Conservation (phyloP, 208 protist species). For the Trichomonas vaginalis region DNA sequence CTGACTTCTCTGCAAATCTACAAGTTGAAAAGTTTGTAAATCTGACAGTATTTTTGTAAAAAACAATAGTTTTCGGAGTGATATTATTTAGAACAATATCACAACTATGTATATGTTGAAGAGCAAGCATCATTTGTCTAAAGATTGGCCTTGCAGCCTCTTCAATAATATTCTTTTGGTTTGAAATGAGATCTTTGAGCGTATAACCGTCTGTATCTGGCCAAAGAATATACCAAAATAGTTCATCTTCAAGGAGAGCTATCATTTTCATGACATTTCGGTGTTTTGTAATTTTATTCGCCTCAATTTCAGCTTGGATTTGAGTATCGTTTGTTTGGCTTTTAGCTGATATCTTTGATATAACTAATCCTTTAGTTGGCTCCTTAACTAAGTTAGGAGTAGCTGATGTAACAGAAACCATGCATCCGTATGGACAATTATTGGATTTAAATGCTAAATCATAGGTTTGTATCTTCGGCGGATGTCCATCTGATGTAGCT, state of each 20-base stretch:
- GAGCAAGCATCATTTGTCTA: not conserved
- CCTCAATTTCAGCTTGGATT: not conserved
- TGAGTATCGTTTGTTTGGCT: not conserved
- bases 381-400: not conserved
- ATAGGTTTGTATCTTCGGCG: not conserved
- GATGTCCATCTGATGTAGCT: not conserved
- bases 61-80: not conserved
- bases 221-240: not conserved
- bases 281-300: not conserved
- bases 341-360: not conserved
- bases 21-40: not conserved
- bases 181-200: not conserved
- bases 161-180: not conserved
- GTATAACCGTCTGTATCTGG: not conserved
- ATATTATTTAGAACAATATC: not conserved
- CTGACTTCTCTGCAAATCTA: not conserved
- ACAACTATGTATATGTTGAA: not conserved
- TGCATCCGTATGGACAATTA: not conserved
- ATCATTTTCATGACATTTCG: not conserved
- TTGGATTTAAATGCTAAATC: not conserved
- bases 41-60: not conserved
- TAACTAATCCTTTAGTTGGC: not conserved
- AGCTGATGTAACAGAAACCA: not conserved
- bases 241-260: not conserved
- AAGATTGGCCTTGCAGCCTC: constrained; percentile 3